Base-by-base conservation (phyloP, 176 grass and related monocot genomes). In the Eragrostis nindensis region DNA sequence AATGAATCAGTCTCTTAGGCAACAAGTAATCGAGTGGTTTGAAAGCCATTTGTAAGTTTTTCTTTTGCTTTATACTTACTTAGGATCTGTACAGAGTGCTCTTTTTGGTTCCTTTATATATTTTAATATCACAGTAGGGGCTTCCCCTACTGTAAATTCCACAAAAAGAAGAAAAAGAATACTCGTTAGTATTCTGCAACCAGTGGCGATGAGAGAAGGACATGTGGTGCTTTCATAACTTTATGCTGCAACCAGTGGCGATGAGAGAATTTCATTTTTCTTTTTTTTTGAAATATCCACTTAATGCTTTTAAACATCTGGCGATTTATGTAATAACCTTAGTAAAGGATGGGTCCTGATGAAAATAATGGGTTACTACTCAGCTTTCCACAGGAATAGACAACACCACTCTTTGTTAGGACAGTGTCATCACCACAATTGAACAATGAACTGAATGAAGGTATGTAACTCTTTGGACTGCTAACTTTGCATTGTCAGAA, bases 341-440 rank as follows among this genome's bases (percentile, higher is more conserved):
- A 26, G 50, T 29, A 56, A 70, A 56, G 66, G 40, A 73, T 18
- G 67, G 11, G 32, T 45, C 5, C 10, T 63, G 57, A 77, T n/a
- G 18, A 64, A 25, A 64, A 46, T 36, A 26, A 49, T 49, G 42
- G 18, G 6, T 30, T 16, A 30, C 2, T 11, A 47, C 60, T 65
- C 29, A 80, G 42, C 17, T 52, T 62, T 62, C 42, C 40, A 68
- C 25, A n/a, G 8, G 41, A 41, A 62, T 17, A 81, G 60, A 81
- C 29, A 81, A 4, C 45, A 60, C 10, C 29, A 30, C 15, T 47
- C 2, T 32, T 70, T 53, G 70, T 76, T 57, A 61, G 4, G 48
- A 62, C 44, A 70, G 16, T 70, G 57, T 63, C 50, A 75, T 41
- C 14, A 75, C 54, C 30, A 60, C 16, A 39, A 81, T 29, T 40